These are phyloP conservation scores for Arachnopeziza araneosa DNA, from an alignment of 2,329 filamentous ascomycete genomes.

Conservation along the genomic window DNA sequence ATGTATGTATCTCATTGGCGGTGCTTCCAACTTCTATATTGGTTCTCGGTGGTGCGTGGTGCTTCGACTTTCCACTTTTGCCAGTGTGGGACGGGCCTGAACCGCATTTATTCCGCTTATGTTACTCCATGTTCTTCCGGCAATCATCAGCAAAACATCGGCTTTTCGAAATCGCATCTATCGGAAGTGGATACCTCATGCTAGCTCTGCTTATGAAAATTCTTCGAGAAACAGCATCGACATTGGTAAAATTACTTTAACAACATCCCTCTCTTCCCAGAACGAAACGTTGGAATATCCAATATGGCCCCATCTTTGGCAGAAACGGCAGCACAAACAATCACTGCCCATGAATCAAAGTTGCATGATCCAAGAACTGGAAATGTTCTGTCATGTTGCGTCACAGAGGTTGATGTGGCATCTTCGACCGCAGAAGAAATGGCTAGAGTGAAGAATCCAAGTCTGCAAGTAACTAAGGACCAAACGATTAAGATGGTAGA, in stretches of 20 bases:
- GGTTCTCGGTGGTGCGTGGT: neutral
- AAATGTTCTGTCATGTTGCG: neutral
- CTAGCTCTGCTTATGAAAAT: neutral
- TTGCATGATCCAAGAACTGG: neutral
- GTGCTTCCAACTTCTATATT: neutral
- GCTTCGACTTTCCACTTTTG: slow-evolving; percentile 2
- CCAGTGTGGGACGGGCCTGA: neutral
- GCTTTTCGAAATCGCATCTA: neutral
- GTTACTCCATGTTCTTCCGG: neutral
- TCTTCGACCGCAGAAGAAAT: neutral
- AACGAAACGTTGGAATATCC: neutral
- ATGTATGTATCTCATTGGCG: neutral
- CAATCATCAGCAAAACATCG: neutral
- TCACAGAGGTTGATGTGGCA: neutral
- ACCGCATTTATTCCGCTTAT: neutral
- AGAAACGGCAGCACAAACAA: neutral
- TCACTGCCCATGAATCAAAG: neutral
- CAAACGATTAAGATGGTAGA: slow-evolving; percentile 52
- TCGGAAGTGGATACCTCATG: neutral
- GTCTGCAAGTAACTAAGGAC: slow-evolving; percentile 54
- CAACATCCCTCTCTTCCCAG: neutral
- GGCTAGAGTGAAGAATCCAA: slow-evolving; percentile 39
- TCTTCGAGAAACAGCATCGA: no score
- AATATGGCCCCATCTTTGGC: neutral
- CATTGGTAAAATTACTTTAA: neutral